Evolutionary conservation across 106 monocot genomes (phyloP), one percentile per base, ranked within the genome.

Genomic region (Gastrodia elata): DNA sequence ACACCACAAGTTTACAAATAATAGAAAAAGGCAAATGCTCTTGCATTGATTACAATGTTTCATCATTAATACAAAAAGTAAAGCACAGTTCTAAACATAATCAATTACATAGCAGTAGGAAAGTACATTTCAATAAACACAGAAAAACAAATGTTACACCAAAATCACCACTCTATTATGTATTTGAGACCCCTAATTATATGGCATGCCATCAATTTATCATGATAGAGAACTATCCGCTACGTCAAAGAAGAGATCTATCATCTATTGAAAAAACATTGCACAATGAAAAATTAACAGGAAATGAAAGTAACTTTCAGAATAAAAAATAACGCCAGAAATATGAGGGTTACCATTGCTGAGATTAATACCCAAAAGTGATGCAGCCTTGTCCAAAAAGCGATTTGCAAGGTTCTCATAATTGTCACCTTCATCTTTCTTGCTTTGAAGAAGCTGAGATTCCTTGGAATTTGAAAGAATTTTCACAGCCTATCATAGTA

Each of bases 381-480:
- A 82, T 25, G 39, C 18, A 59, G 81, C 89, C 55, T 80, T 65
- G 2, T 75, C 79, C 64, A 95, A 80, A 77, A 89, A 91, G 33
- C 72, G 79, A 75, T 82, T 16, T 70, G 38, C 28, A 28, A 82
- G 37, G 80, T 33, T 73, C 26, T 49, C 68, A 44, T 75, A 56
- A 52, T 36, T 72, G 34, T 72, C 27, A 39, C 41, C 73, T 35
- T 38, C 33, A 20, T 74, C 77, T 38, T 48, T 32, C 64, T 79
- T 83, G 34, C 64, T 73, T 74, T 74, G 75, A 35, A 48, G 42
- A 30, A 71, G n/a, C 7, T 76, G 71, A 57, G 6, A 44, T 4
- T 42, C 20, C 34, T 77, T 79, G 73, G 78, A 64, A 42, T 65
- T 78, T 27, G 78, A 74, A 44, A 87, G 78, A n/a, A 83, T 78